These are phyloP conservation scores for Myriosclerotinia curreyana DNA, from an alignment of 2,329 filamentous ascomycete species.

Conservation along the genomic window DNA sequence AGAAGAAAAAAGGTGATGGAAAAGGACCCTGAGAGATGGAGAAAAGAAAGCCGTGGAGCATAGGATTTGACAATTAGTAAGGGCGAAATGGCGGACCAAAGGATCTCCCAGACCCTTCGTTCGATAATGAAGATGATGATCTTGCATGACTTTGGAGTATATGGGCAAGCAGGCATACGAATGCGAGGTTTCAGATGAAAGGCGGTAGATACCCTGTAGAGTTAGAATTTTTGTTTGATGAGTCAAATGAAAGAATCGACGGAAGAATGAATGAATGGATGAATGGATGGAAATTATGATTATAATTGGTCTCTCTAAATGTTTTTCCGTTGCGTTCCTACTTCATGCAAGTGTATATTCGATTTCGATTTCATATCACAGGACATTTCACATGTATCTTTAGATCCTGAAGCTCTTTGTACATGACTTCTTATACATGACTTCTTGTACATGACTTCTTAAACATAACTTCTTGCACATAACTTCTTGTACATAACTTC, in stretches of 20 bases:
- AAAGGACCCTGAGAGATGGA: neutral
- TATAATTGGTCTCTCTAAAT: no score
- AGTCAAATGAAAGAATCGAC: no score
- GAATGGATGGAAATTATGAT: neutral
- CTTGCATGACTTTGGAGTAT: constrained; percentile 3
- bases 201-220: constrained; percentile 14
- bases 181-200: neutral
- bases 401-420: no score
- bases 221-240: neutral
- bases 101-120: neutral
- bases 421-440: no score
- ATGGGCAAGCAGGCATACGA: neutral
- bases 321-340: neutral
- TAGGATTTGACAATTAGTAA: neutral
- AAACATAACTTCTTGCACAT: no score
- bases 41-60: neutral
- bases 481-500: no score
- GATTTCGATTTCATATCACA: no score
- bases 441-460: no score
- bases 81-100: no score
- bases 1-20: neutral
- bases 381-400: no score
- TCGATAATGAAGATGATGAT: neutral
- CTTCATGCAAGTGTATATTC: neutral
- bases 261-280: no score